Conservation (phyloP, 2,329 filamentous ascomycete genomes). For the Aurifilum marmelostoma region DNA sequence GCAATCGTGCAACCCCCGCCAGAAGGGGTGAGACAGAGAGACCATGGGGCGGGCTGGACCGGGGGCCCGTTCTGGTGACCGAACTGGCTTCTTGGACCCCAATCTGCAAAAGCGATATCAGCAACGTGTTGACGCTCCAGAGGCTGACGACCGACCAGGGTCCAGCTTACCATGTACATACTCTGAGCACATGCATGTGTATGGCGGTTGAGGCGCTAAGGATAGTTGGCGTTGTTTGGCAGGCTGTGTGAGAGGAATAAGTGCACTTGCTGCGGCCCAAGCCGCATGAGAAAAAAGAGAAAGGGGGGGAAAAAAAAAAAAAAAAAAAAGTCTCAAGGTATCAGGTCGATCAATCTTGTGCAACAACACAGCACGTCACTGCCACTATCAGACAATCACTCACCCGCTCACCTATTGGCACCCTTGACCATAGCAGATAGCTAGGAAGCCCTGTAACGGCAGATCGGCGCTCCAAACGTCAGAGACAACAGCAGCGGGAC, state of each 20-base stretch:
- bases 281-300: neutral
- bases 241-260: neutral
- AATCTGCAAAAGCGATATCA: conserved; percentile 1
- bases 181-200: neutral
- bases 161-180: neutral
- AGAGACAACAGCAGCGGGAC: neutral
- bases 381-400: neutral
- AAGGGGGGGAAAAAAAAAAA: no score
- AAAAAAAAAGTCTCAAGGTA: neutral
- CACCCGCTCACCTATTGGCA: neutral
- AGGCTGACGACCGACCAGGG: neutral
- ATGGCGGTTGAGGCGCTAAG: neutral
- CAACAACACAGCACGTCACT: neutral
- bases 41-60: neutral
- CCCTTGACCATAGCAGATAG: neutral
- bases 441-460: conserved; percentile 8
- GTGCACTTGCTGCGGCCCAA: neutral
- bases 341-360: neutral
- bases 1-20: neutral
- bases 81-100: neutral
- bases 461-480: neutral
- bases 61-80: neutral
- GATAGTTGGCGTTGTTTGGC: neutral
- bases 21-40: neutral
- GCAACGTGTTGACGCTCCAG: neutral